Percentiles rank a stretch among this genome's conserved stretches.
These are phyloP conservation scores for Colletotrichum nymphaeae DNA, from an alignment of 2,329 filamentous ascomycete genomes.

Conservation along the genomic window DNA sequence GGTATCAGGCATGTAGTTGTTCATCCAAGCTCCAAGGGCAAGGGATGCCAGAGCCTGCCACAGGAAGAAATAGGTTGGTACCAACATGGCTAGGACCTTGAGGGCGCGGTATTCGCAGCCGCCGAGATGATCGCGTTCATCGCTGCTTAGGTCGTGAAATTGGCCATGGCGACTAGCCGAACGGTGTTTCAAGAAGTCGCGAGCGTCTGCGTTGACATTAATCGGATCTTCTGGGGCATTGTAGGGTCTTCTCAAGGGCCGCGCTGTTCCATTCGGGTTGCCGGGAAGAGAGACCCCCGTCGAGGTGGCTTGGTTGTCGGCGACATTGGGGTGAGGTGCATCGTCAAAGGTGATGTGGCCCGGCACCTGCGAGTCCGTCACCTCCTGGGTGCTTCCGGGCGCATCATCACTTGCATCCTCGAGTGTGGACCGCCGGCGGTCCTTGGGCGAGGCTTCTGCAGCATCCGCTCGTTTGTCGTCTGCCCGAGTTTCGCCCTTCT, in stretches of 20 bases:
- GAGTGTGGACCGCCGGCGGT: too few relatives aligned
- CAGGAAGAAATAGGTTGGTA: conserved; percentile 69
- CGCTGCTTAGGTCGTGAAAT: conserved; percentile 63
- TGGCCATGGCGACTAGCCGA: conserved; percentile 63
- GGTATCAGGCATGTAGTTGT: conserved; percentile 58
- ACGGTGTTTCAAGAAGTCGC: conserved; percentile 47
- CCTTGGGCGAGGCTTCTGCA: background rate
- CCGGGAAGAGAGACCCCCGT: background rate
- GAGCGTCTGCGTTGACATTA: conserved; percentile 38
- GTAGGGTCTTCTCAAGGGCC: background rate
- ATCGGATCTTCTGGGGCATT: conserved; percentile 48
- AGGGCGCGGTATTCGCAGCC: conserved; percentile 74
- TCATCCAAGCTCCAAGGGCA: conserved; percentile 72
- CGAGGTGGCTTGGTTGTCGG: background rate
- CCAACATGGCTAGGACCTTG: conserved; percentile 66
- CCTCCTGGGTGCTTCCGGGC: background rate
- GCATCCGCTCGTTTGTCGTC: background rate
- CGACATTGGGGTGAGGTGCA: background rate
- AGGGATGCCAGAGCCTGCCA: conserved; percentile 71
- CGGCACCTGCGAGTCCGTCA: background rate
- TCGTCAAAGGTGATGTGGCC: background rate
- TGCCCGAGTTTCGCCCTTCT: background rate
- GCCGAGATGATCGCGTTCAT: conserved; percentile 68
- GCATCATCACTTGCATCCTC: background rate
- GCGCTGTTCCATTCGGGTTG: background rate